Evolutionary conservation across 2,329 filamentous ascomycete species (phyloP).

Genomic region (Gaeumannomyces sp.): DNA sequence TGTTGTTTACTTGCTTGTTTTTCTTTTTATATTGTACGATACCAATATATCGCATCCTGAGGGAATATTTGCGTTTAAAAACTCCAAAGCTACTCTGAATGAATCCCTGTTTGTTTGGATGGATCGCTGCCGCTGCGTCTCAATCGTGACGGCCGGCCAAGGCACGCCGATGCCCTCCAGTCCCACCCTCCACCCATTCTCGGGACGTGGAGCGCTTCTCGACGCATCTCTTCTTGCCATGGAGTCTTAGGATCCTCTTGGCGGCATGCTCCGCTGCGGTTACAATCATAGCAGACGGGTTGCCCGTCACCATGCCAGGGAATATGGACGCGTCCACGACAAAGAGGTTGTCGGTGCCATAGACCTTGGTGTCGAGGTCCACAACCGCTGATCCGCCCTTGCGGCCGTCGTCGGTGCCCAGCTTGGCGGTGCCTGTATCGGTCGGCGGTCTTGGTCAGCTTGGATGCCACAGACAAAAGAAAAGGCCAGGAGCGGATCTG

Average conservation of each 20-base stretch:
- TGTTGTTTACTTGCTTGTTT: background rate
- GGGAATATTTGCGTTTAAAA: background rate
- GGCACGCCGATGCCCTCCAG: background rate
- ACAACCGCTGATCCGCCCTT: slow-evolving; percentile 45
- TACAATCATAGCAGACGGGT: slow-evolving; percentile 44
- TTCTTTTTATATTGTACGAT: background rate
- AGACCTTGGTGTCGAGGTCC: slow-evolving; percentile 50
- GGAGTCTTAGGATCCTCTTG: slow-evolving; percentile 15
- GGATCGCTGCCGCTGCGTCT: no score
- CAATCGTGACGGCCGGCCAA: background rate
- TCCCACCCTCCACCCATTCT: background rate
- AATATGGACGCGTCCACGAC: slow-evolving; percentile 59
- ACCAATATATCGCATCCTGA: background rate
- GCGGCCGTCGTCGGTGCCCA: slow-evolving; percentile 47
- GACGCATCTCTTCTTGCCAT: background rate
- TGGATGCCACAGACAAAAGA: background rate
- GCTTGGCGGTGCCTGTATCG: slow-evolving; percentile 42
- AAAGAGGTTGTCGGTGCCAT: slow-evolving; percentile 55
- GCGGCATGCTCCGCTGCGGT: slow-evolving; percentile 32
- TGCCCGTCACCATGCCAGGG: slow-evolving; percentile 57
- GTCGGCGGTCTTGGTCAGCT: background rate
- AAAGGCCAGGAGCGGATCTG: background rate
- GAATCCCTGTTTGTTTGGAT: background rate
- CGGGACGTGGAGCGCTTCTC: background rate
- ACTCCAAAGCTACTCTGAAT: background rate